Evolutionary conservation across 495 filamentous ascomycete genomes (phyloP), one percentile per base, ranked within the genome.

Genomic region (Xylaria nigripes): DNA sequence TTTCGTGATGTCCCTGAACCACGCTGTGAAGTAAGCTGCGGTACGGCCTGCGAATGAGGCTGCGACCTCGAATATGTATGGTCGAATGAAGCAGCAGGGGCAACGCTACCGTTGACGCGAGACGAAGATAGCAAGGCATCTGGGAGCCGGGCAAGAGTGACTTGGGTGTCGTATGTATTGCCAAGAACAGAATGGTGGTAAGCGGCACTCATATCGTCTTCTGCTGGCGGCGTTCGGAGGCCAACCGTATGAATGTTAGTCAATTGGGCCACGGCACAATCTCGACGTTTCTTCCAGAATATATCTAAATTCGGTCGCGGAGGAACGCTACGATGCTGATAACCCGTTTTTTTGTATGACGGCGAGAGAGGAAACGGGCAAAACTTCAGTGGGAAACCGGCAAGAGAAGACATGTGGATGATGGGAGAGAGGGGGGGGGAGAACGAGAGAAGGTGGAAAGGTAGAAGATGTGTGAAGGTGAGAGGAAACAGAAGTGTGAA

Each of bases 181-280:
- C 51, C 44, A 51, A 60, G 67, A 55, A 68, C 67, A 36, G 67
- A 61, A 54, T 73, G 60, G 32, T 78, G 72, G 52, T 75, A 77
- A 22, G 75, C 64, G 50, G 76, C 71, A 50, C 66, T 76, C 65
- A 77, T 77, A 47, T 70, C 70, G 60, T 62, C 60, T 52, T 79
- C 76, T 50, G 65, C 58, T 7, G 77, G 76, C 22, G 76, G 78
- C 51, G 76, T 78, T 57, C 63, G 73, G 55, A 80, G 72, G 48
- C 76, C 74, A 58, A 61, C 56, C 48, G 18, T 47, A 55, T 34
- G 55, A 54, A 29, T 29, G 47, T 45, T 5, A 54, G 49, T 41
- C 50, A 57, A 53, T 47, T 45, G 52, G 18, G 55, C 42, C 24
- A 53, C 24, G 23, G 44, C 22, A 18, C 45, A 45, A n/a, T 50